These are phyloP conservation scores for Fonsecaea multimorphosa DNA, from an alignment of 2,329 filamentous ascomycete species.

Conservation along the genomic window DNA sequence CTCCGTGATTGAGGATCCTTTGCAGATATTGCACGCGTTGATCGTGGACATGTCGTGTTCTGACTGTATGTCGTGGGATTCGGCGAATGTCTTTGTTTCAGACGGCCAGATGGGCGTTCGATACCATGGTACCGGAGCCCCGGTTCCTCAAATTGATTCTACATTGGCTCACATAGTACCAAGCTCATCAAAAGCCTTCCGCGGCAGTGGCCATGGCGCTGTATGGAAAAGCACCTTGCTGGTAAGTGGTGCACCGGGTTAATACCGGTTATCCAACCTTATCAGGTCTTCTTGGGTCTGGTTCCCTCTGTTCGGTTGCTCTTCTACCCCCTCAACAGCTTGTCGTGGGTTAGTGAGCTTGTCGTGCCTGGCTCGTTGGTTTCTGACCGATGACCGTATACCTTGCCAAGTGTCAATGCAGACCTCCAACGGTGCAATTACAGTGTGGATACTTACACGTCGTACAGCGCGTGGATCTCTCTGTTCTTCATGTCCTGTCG, in stretches of 20 bases:
- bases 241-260: too few relatives aligned
- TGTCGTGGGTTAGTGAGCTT: not conserved
- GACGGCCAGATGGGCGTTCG: too few relatives aligned
- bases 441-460: slow-evolving; percentile 37
- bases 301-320: not conserved
- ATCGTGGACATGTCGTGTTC: too few relatives aligned
- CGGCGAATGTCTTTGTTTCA: too few relatives aligned
- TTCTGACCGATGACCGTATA: not conserved
- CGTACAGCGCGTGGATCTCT: slow-evolving; percentile 43
- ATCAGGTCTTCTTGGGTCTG: not conserved
- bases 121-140: too few relatives aligned
- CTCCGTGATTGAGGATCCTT: too few relatives aligned
- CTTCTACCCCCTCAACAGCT: not conserved
- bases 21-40: too few relatives aligned
- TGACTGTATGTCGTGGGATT: too few relatives aligned
- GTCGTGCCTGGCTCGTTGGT: not conserved
- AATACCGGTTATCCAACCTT: too few relatives aligned
- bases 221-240: not conserved
- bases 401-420: not conserved
- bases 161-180: not conserved
- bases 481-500: slow-evolving; percentile 43
- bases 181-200: not conserved
- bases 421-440: too few relatives aligned
- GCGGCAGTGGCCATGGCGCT: not conserved
- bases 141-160: too few relatives aligned